Evolutionary conservation across 2,329 filamentous ascomycete species (phyloP), one percentile per base, ranked within the genome.

Genomic region (Zalaria obscura): DNA sequence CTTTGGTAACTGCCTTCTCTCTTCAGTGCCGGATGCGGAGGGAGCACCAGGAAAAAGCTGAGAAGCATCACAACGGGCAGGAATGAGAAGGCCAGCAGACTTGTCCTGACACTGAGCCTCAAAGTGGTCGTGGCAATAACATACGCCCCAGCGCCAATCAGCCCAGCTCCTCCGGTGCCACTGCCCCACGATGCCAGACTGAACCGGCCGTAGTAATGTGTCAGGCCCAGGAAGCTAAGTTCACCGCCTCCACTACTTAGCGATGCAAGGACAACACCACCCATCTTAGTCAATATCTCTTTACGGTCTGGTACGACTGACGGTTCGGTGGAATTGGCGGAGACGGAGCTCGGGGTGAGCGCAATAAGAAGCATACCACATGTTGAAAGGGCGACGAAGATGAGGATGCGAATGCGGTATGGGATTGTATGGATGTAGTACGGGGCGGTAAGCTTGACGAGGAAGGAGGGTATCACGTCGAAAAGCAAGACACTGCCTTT

Each of bases 401-500:
- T 60, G 36, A 85, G 55, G 43, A 94, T 75, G 5, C 91, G 83
- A 3, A 78, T 53, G 25, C 72, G 68, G 62, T 96, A 96, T 0
- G 89, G 83, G 5, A 96, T 73, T 43, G 75, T 69, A 58, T 95
- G 86, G 55, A 96, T 94, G 53, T 93, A 89, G 69, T 96, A 95
- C 1, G 91, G 91, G 0, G 85, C 86, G 54, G 86, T 67, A 38
- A 96, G 73, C 61, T 96, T 96, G 39, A 82, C 84, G 41, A 83
- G 60, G 62, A 98, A 93, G 7, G 84, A 87, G 2, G 91, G 91
- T 25, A 93, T 69, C 41, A 96, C 86, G 60, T 95, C 87, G 58
- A 87, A 87, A 47, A 96, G 83, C 41, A 96, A 79, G 42, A 98
- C 89, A 43, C 93, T 75, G 52, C 84, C 86, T 61, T 96, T 96